Percentiles rank a stretch among this genome's conserved stretches.
Evolutionary conservation across 208 protist species (phyloP).

Genomic region (Crithidia bombi): DNA sequence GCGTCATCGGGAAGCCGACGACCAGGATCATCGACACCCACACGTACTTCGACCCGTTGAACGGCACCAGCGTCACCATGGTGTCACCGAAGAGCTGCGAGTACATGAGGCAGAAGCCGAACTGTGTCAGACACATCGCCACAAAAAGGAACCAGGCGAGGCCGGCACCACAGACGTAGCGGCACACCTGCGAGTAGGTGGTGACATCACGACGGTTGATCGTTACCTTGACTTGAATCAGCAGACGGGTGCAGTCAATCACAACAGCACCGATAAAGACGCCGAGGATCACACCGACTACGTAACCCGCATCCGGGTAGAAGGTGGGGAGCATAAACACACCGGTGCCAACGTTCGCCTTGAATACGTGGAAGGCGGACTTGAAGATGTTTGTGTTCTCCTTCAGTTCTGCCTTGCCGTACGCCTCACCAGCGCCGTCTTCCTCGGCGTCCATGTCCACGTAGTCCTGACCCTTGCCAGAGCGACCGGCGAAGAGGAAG

Average conservation of each 20-base stretch:
- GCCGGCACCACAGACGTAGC: conserved; percentile 56
- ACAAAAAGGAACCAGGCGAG: conserved; percentile 65
- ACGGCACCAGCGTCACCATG: conserved; percentile 48
- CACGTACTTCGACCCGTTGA: conserved; percentile 53
- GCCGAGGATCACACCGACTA: conserved; percentile 47
- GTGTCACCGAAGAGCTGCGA: conserved; percentile 64
- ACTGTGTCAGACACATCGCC: conserved; percentile 80
- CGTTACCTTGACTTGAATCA: conserved; percentile 63
- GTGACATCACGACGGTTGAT: conserved; percentile 64
- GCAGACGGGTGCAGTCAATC: conserved; percentile 75
- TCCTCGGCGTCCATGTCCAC: conserved; percentile 49
- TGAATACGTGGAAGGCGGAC: conserved; percentile 87
- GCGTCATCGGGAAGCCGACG: conserved; percentile 60
- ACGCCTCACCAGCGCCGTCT: background rate
- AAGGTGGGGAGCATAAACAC: conserved; percentile 84
- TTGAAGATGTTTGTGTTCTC: conserved; percentile 75
- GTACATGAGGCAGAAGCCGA: conserved; percentile 89
- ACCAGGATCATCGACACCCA: conserved; percentile 56
- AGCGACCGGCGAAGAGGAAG: conserved; percentile 5
- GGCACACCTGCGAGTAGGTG: conserved; percentile 76
- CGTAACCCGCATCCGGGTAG: conserved; percentile 79
- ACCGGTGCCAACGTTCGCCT: conserved; percentile 86
- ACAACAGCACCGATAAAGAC: conserved; percentile 55
- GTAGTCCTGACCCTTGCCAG: conserved; percentile 34
- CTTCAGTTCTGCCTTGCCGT: conserved; percentile 38